phyloP scores from a whole-genome alignment of 1,284 basidiomycete genomes.

The Ustilago loliicola region DNA sequence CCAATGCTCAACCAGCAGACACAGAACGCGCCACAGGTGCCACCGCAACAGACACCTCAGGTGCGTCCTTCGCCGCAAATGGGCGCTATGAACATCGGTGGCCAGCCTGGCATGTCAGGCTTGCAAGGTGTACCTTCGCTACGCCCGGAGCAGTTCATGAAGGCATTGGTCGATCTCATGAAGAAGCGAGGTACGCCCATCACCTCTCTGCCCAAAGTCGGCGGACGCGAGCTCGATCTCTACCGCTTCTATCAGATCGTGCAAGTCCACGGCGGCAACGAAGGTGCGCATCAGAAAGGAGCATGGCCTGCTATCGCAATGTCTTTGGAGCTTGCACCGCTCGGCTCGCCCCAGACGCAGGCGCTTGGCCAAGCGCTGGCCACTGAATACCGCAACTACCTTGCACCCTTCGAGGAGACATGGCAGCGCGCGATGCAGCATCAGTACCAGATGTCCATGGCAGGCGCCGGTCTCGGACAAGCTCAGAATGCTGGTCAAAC shows the following conservation, averaged over 20 bases:
- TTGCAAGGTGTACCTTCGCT: slow-evolving; percentile 47
- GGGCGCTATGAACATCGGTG: slow-evolving; percentile 31
- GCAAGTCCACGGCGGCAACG: slow-evolving; percentile 63
- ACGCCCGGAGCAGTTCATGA: slow-evolving; percentile 64
- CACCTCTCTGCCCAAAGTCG: slow-evolving; percentile 55
- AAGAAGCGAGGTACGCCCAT: slow-evolving; percentile 62
- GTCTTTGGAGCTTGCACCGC: slow-evolving; percentile 57
- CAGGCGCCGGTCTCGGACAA: slow-evolving; percentile 36
- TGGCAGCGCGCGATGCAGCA: slow-evolving; percentile 67
- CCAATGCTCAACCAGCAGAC: slow-evolving; percentile 49
- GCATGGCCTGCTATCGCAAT: slow-evolving; percentile 62
- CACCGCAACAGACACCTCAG: slow-evolving; percentile 37
- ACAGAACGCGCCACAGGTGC: slow-evolving; percentile 29
- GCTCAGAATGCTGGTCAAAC: slow-evolving; percentile 17
- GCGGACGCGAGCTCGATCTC: slow-evolving; percentile 60
- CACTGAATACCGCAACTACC: slow-evolving; percentile 57
- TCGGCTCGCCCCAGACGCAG: slow-evolving; percentile 56
- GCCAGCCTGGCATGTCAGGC: slow-evolving; percentile 37
- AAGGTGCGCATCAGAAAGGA: slow-evolving; percentile 60
- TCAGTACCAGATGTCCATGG: slow-evolving; percentile 62
- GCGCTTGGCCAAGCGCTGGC: slow-evolving; percentile 54
- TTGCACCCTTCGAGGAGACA: slow-evolving; percentile 65
- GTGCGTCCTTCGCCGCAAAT: slow-evolving; percentile 49
- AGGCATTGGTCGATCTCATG: slow-evolving; percentile 63
- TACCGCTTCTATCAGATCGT: slow-evolving; percentile 65